These are phyloP conservation scores for Populus davidiana DNA, from an alignment of 345 rosid species.

Conservation along the genomic window DNA sequence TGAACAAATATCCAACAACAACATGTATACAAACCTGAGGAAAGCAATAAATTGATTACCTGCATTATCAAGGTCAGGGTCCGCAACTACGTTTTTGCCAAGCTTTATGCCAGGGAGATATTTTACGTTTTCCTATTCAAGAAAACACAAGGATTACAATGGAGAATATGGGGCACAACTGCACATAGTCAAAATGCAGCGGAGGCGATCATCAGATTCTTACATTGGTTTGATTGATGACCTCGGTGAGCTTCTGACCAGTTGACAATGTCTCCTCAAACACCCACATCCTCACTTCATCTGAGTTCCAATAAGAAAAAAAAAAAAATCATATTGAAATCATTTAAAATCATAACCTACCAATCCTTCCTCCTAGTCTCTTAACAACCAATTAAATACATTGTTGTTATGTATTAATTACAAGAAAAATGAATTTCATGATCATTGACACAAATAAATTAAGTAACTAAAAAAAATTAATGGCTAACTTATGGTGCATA, in stretches of 20 bases:
- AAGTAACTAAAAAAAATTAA: neutral
- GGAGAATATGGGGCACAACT: neutral
- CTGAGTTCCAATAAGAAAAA: conserved; percentile 39
- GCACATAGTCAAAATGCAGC: neutral
- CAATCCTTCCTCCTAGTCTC: neutral
- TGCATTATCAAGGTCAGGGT: conserved; percentile 83
- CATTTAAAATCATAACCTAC: neutral
- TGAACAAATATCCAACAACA: neutral
- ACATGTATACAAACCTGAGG: neutral
- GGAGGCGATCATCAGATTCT: conserved; percentile 11
- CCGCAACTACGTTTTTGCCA: conserved; percentile 79
- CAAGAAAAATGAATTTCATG: neutral
- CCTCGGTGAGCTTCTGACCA: conserved; percentile 90
- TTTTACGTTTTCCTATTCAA: conserved; percentile 71
- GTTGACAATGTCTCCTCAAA: conserved; percentile 78
- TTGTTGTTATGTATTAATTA: neutral
- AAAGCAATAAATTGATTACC: conserved; percentile 42
- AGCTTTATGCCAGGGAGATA: conserved; percentile 91
- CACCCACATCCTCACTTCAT: conserved; percentile 99
- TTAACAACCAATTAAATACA: neutral
- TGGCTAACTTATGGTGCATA: neutral
- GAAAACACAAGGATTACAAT: neutral
- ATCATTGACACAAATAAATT: neutral
- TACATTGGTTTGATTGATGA: conserved; percentile 80
- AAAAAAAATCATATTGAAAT: neutral